Conservation (phyloP, 805 yeast genomes). For the Spencermartinsiella europaea region DNA sequence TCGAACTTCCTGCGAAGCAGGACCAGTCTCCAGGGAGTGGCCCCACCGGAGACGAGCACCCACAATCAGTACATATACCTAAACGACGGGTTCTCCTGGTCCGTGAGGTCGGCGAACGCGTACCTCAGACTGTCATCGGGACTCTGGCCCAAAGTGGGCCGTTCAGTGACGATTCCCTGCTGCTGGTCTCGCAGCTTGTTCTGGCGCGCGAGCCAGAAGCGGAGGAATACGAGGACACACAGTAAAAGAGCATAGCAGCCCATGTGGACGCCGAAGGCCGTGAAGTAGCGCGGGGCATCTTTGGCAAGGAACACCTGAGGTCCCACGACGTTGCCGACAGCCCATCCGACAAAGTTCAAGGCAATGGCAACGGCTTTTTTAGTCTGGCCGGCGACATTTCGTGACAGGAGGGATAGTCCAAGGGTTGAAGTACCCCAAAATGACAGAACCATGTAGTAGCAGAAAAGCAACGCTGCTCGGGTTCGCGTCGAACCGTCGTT, state of each 20-base stretch:
- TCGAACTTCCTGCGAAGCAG: too few species aligned
- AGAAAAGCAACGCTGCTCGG: slow-evolving; percentile 29
- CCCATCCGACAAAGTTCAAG: slow-evolving; percentile 22
- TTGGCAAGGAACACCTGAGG: slow-evolving; percentile 12
- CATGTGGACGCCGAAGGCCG: slow-evolving; percentile 2
- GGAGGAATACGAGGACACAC: neutral
- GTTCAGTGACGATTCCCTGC: neutral
- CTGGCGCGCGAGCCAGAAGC: neutral
- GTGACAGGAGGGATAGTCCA: slow-evolving; percentile 23
- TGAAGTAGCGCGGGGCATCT: slow-evolving; percentile 9
- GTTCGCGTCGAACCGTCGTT: slow-evolving; percentile 21
- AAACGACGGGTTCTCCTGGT: slow-evolving; percentile 48
- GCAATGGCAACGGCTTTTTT: slow-evolving; percentile 23
- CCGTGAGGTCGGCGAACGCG: slow-evolving; percentile 47
- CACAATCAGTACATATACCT: slow-evolving; percentile 40
- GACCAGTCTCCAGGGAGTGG: too few species aligned
- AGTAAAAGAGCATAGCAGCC: neutral
- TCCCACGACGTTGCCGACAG: slow-evolving; percentile 27
- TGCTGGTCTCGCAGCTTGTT: neutral
- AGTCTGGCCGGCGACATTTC: slow-evolving; percentile 33
- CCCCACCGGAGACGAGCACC: too few species aligned
- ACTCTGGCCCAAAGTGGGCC: neutral
- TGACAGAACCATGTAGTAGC: slow-evolving; percentile 29
- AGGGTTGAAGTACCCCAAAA: slow-evolving; percentile 27
- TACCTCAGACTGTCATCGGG: neutral